Conservation (phyloP, 2,329 filamentous ascomycete species). For the Paraconiothyrium sp. region DNA sequence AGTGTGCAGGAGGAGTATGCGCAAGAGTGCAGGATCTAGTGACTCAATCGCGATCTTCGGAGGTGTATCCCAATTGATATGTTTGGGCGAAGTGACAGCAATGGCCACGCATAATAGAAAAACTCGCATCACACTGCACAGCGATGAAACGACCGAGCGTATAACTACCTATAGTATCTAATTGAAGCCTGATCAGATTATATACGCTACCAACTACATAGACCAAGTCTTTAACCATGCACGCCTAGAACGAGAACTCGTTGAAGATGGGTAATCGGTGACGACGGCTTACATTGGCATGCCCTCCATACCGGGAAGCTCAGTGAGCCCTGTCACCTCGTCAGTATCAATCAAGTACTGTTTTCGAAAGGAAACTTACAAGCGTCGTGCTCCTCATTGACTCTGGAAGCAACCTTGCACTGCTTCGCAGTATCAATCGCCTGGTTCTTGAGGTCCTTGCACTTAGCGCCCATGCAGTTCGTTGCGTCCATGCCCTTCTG, state of each 20-base stretch:
- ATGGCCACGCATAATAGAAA: too few species aligned
- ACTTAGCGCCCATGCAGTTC: conserved; percentile 28
- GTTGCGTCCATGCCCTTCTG: conserved; percentile 37
- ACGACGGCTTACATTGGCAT: conserved; percentile 19
- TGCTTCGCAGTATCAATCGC: conserved; percentile 24
- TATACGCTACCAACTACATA: conserved; percentile 1
- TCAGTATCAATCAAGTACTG: conserved; percentile 7
- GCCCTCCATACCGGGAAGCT: conserved; percentile 25
- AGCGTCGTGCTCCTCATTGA: conserved; percentile 27
- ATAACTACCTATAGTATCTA: neutral
- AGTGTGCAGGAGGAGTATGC: too few species aligned
- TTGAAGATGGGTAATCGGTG: neutral
- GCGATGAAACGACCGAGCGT: neutral
- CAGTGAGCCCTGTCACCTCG: conserved; percentile 18
- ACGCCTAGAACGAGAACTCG: neutral
- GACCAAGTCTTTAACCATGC: conserved; percentile 9
- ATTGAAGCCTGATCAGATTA: conserved; percentile 3
- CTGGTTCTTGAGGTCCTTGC: conserved; percentile 29
- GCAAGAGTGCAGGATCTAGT: too few species aligned
- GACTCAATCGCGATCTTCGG: too few species aligned
- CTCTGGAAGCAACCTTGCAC: conserved; percentile 23
- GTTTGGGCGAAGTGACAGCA: too few species aligned
- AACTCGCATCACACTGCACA: neutral
- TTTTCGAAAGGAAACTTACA: conserved; percentile 21
- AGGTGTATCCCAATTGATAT: too few species aligned